Base-by-base conservation (phyloP, 495 filamentous ascomycete species). In the Cetradonia linearis region DNA sequence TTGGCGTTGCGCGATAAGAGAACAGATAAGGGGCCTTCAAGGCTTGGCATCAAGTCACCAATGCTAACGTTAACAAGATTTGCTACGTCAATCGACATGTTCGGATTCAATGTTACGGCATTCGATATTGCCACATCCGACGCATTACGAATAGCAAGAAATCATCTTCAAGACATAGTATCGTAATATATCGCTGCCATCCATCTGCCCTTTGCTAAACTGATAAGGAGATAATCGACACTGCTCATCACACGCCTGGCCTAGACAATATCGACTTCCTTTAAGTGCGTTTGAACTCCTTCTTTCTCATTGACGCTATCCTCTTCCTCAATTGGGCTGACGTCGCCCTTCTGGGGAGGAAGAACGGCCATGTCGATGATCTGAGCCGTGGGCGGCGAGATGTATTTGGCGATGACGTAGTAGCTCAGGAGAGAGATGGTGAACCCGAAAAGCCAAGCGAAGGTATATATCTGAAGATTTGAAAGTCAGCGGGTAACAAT, bases 391-490 rank as follows among this genome's bases (percentile, higher is more conserved):
- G 65, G 65, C 14, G 67, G 62, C 20, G 69, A 74, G 50, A 77
- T 64, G 52, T 74, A 74, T 11, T 62, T 73, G 62, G 64, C 69
- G 58, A 74, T 72, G 28, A 73, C 57, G 52, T 72, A 76, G 63
- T 75, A 72, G 31, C 63, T 58, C 28, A 68, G 49, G 20, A 70
- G 55, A 20, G 74, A 63, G 40, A 71, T 56, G 47, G 64, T 65
- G 64, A 81, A 81, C 10, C 77, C 77, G 56, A 75, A 79, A 33
- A 81, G 61, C 72, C 76, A 81, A 49, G 74, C 73, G 54, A 81
- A 72, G 11, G 73, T 74, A 55, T 77, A 80, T 2, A 79, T 68
- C 57, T 80, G 67, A 25, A 40, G 50, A 7, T 28, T 16, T 30
- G 23, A 37, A 14, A 25, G 31, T 64, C 36, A 65, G 52, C 34